phyloP scores from a whole-genome alignment of 2,329 filamentous ascomycete genomes.

The Paecilomyces sp. region DNA sequence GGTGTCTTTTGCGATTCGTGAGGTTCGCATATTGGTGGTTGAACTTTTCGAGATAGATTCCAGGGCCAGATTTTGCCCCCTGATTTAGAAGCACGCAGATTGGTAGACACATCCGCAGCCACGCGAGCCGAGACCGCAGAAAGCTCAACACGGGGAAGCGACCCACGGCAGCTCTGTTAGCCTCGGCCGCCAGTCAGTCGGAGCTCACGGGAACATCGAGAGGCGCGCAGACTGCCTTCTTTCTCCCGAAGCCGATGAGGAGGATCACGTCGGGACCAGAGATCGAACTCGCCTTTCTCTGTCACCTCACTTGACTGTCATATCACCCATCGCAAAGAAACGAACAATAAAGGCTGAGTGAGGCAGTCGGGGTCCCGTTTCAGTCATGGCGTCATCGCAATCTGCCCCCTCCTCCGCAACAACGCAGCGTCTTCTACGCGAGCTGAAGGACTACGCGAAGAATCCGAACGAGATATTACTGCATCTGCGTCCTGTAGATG shows the following conservation, averaged over 20 bases:
- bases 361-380: not conserved
- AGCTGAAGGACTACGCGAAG: slow-evolving; percentile 52
- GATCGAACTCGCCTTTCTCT: not conserved
- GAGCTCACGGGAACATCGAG: not conserved
- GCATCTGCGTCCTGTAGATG: slow-evolving; percentile 49
- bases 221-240: not conserved
- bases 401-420: slow-evolving; percentile 25
- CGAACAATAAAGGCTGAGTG: not conserved
- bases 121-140: not conserved
- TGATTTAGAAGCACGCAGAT: not conserved
- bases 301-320: not conserved
- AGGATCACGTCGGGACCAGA: not conserved
- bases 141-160: slow-evolving; percentile 2
- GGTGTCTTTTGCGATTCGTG: slow-evolving; percentile 53
- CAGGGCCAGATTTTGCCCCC: slow-evolving; percentile 5
- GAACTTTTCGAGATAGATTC: not conserved
- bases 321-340: not conserved
- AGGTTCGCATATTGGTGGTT: slow-evolving; percentile 45
- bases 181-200: not conserved
- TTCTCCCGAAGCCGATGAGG: not conserved
- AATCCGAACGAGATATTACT: slow-evolving; percentile 51
- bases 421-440: slow-evolving; percentile 55
- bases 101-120: not conserved
- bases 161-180: slow-evolving; percentile 4
- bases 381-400: slow-evolving; percentile 17